Percentiles rank a stretch among this genome's conserved stretches.
Evolutionary conservation across 495 filamentous ascomycete species (phyloP).

Genomic region (Eremomyces bilateralis): DNA sequence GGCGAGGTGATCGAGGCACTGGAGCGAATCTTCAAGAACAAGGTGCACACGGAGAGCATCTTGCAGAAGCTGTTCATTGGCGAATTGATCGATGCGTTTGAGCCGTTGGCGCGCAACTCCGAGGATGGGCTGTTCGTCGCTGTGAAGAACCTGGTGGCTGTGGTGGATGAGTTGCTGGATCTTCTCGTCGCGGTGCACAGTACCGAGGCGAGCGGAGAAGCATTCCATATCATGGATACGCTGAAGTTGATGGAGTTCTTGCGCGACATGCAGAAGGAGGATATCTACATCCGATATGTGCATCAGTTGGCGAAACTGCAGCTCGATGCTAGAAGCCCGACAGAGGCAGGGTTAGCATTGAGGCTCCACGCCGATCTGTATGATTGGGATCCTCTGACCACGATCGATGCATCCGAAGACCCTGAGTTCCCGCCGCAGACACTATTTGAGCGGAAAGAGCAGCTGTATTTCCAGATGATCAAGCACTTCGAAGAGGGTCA

Average conservation of each 20-base stretch:
- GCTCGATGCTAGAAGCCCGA: conserved; percentile 49
- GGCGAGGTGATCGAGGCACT: conserved; percentile 93
- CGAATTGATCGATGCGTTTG: conserved; percentile 67
- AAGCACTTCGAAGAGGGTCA: conserved; percentile 81
- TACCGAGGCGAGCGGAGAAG: conserved; percentile 50
- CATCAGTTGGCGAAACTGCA: conserved; percentile 78
- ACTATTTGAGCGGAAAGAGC: conserved; percentile 82
- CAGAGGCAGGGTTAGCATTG: conserved; percentile 79
- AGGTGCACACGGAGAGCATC: conserved; percentile 68
- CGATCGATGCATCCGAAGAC: conserved; percentile 44
- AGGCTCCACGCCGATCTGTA: conserved; percentile 84
- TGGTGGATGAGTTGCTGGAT: conserved; percentile 77
- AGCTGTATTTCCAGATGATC: conserved; percentile 83
- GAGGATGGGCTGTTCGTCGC: conserved; percentile 59
- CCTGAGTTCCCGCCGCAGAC: conserved; percentile 66
- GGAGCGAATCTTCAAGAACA: conserved; percentile 76
- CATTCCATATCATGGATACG: conserved; percentile 62
- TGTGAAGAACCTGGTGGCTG: conserved; percentile 54
- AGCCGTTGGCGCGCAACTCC: conserved; percentile 36
- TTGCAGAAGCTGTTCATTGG: conserved; percentile 80
- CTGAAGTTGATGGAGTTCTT: conserved; percentile 90
- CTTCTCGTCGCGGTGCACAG: conserved; percentile 84
- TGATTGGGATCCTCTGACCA: conserved; percentile 59
- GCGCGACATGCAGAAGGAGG: conserved; percentile 89
- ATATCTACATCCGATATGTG: conserved; percentile 91